Percentiles rank a stretch among this genome's conserved stretches.
These are phyloP conservation scores for Fonsecaea pedrosoi DNA, from an alignment of 2,329 filamentous ascomycete genomes.

Conservation along the genomic window DNA sequence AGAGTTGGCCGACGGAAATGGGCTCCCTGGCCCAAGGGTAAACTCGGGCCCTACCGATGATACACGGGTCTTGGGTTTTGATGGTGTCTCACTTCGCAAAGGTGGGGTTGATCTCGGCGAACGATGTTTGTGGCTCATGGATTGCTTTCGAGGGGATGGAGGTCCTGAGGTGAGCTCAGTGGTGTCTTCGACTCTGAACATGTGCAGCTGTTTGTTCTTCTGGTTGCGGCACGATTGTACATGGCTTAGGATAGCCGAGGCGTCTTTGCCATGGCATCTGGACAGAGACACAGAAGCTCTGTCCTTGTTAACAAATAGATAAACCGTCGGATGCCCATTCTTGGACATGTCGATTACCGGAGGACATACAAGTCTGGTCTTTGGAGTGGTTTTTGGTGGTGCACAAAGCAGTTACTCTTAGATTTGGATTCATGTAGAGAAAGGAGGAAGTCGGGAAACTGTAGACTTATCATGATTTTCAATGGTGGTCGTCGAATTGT, in stretches of 20 bases:
- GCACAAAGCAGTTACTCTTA: background rate
- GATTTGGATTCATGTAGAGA: background rate
- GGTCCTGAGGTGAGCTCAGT: conserved; percentile 1
- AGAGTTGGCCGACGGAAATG: background rate
- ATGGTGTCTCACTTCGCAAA: background rate
- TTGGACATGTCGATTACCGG: conserved; percentile 12
- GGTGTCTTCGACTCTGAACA: conserved; percentile 16
- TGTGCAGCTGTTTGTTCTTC: conserved; percentile 25
- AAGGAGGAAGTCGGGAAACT: background rate
- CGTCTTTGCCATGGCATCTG: conserved; percentile 25
- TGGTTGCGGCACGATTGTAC: conserved; percentile 28
- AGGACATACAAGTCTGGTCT: background rate
- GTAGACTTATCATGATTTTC: background rate
- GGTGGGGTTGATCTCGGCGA: conserved; percentile 10
- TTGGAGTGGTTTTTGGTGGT: background rate
- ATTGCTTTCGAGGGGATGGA: conserved; percentile 6
- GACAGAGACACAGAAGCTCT: conserved; percentile 23
- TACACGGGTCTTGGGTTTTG: background rate
- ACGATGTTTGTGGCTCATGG: conserved; percentile 2
- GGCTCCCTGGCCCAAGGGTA: background rate
- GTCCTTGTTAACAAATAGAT: conserved; percentile 31
- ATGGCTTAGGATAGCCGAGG: conserved; percentile 28
- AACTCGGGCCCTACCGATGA: background rate
- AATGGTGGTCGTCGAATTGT: background rate
- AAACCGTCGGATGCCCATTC: conserved; percentile 15